A percentile compares a stretch with the other conserved stretches of the same genome.
These are phyloP conservation scores for Epichloe typhina DNA, from an alignment of 2,329 filamentous ascomycete species.

Conservation along the genomic window DNA sequence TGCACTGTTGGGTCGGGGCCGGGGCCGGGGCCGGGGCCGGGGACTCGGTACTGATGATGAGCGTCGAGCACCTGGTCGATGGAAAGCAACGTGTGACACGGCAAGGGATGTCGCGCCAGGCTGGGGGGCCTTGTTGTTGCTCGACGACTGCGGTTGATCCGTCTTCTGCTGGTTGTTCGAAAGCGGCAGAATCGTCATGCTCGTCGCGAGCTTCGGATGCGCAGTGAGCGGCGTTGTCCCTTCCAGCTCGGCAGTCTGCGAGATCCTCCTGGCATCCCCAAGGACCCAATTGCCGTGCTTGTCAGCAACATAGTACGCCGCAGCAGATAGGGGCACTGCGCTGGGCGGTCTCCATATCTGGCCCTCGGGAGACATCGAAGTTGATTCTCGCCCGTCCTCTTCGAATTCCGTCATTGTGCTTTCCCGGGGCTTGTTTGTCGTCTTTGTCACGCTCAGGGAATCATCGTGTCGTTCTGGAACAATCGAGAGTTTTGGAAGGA, in stretches of 20 bases:
- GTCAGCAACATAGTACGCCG: conserved; percentile 37
- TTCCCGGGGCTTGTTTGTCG: conserved; percentile 17
- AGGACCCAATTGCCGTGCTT: conserved; percentile 41
- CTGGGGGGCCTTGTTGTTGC: background rate
- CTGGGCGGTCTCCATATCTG: conserved; percentile 39
- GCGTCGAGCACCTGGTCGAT: background rate
- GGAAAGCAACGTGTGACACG: too few relatives aligned
- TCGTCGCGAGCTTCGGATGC: conserved; percentile 5
- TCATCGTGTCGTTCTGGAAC: conserved; percentile 7
- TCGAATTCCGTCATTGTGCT: conserved; percentile 40
- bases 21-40: background rate
- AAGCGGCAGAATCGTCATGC: conserved; percentile 10
- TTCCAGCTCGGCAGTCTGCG: conserved; percentile 15
- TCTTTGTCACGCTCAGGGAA: background rate
- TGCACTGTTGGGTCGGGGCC: background rate
- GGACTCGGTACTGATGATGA: background rate
- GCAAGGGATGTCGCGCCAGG: too few relatives aligned
- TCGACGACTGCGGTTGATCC: background rate
- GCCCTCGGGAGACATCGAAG: conserved; percentile 21
- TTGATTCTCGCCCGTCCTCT: conserved; percentile 27
- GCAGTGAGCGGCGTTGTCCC: conserved; percentile 8
- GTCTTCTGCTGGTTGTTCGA: background rate
- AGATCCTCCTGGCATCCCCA: conserved; percentile 22
- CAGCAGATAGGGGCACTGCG: conserved; percentile 30
- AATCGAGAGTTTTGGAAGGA: conserved; percentile 18